Conservation (phyloP, 2,329 filamentous ascomycete genomes). For the Saccharata proteae region DNA sequence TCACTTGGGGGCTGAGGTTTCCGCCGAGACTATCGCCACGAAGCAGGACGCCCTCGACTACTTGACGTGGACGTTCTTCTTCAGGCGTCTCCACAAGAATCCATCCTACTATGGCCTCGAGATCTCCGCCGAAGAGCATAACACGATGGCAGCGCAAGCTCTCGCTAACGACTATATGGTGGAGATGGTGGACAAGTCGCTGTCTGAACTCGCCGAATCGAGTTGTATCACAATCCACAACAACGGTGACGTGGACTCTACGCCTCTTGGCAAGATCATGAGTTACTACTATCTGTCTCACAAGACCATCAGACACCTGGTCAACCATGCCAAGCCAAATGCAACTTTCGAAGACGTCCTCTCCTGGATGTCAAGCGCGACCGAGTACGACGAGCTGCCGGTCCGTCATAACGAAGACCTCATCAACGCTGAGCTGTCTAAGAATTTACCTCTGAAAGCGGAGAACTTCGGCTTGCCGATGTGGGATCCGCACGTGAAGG, state of each 20-base stretch:
- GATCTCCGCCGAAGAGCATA: slow-evolving; percentile 85
- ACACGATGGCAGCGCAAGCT: slow-evolving; percentile 71
- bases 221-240: slow-evolving; percentile 72
- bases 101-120: slow-evolving; percentile 95
- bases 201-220: slow-evolving; percentile 70
- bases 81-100: slow-evolving; percentile 92
- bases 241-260: slow-evolving; percentile 82
- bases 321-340: slow-evolving; percentile 59
- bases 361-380: slow-evolving; percentile 84
- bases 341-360: slow-evolving; percentile 73
- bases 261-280: slow-evolving; percentile 94
- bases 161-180: slow-evolving; percentile 93
- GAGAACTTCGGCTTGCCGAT: slow-evolving; percentile 62
- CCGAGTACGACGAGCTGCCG: slow-evolving; percentile 93
- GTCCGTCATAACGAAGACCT: slow-evolving; percentile 98
- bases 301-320: slow-evolving; percentile 79
- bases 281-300: slow-evolving; percentile 97
- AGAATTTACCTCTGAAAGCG: slow-evolving; percentile 60
- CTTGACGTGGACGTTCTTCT: slow-evolving; percentile 99
- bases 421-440: slow-evolving; percentile 82
- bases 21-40: slow-evolving; percentile 79
- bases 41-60: slow-evolving; percentile 98
- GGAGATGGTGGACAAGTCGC: slow-evolving; percentile 75
- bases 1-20: slow-evolving; percentile 89
- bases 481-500: slow-evolving; percentile 98